A percentile compares a stretch with the other conserved stretches of the same genome.
Conservation (phyloP, 306 rosid genomes). For the Hylodesmum podocarpum region DNA sequence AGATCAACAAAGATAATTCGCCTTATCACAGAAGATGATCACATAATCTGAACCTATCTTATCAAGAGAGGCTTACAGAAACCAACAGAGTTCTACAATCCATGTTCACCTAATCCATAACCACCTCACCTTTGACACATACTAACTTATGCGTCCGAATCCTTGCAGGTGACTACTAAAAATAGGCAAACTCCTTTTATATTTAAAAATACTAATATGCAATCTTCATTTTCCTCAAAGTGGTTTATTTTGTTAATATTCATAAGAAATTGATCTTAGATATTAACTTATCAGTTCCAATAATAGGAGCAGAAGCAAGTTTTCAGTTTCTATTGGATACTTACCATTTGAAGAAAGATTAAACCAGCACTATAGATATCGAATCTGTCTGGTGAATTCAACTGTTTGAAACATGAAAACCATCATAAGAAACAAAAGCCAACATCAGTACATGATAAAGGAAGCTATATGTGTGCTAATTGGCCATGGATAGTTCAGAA, state of each 20-base stretch:
- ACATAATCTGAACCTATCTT: too few species aligned
- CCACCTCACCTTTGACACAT: too few species aligned
- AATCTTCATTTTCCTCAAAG: constrained; percentile 1
- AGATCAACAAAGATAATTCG: too few species aligned
- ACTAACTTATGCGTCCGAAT: too few species aligned
- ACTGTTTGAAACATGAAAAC: constrained; percentile 54
- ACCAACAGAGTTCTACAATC: too few species aligned
- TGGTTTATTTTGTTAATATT: constrained; percentile 12
- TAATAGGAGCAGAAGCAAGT: constrained; percentile 18
- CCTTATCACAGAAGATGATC: too few species aligned
- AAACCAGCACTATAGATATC: constrained; percentile 94
- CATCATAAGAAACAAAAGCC: constrained; percentile 26
- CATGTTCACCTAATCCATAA: too few species aligned
- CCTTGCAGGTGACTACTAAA: too few species aligned
- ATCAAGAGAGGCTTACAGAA: too few species aligned
- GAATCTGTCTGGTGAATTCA: constrained; percentile 90
- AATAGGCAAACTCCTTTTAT: constrained; percentile 1
- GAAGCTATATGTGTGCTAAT: background rate
- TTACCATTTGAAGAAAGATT: constrained; percentile 94
- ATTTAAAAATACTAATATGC: constrained; percentile 7
- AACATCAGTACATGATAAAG: constrained; percentile 23
- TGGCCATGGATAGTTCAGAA: constrained; percentile 8
- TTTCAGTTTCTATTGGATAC: constrained; percentile 32
- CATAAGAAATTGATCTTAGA: background rate
- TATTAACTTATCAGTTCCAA: constrained; percentile 1